Evolutionary conservation across 108 stramenopile genomes (phyloP).

Genomic region (Aurantiochytrium sp.): DNA sequence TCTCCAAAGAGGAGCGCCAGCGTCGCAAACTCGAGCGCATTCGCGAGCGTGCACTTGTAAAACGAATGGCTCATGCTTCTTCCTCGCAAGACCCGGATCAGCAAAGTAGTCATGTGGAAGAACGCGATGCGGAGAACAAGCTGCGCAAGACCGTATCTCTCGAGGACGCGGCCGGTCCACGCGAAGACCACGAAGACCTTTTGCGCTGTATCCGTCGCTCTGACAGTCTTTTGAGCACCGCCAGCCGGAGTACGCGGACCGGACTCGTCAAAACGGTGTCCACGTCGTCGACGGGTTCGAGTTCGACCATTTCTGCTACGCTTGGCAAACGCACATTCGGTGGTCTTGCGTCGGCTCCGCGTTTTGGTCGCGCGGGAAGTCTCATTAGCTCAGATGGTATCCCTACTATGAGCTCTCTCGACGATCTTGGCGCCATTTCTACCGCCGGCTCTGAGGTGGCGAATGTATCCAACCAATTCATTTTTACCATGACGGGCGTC

Average conservation of each 20-base stretch:
- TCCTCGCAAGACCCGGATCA: not conserved
- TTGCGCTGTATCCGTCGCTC: not conserved
- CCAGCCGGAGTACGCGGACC: not conserved
- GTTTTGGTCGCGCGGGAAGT: not conserved
- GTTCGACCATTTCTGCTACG: not conserved
- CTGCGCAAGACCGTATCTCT: not conserved
- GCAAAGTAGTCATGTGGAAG: not conserved
- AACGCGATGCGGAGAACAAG: not conserved
- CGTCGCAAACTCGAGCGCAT: not conserved
- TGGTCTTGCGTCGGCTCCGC: not conserved
- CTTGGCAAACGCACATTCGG: not conserved
- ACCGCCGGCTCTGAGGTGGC: not conserved
- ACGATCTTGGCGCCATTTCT: too few species aligned
- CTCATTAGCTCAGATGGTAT: not conserved
- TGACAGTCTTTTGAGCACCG: not conserved
- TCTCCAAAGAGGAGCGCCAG: not conserved
- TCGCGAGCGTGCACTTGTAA: not conserved
- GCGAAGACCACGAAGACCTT: not conserved
- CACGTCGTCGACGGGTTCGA: not conserved
- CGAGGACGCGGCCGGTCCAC: not conserved
- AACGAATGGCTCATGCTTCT: not conserved
- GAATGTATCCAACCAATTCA: not conserved
- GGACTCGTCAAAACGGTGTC: not conserved
- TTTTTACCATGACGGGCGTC: not conserved
- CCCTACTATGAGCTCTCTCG: too few species aligned